phyloP scores from a whole-genome alignment of 176 grass and related monocot genomes.

The Phoenix dactylifera region DNA sequence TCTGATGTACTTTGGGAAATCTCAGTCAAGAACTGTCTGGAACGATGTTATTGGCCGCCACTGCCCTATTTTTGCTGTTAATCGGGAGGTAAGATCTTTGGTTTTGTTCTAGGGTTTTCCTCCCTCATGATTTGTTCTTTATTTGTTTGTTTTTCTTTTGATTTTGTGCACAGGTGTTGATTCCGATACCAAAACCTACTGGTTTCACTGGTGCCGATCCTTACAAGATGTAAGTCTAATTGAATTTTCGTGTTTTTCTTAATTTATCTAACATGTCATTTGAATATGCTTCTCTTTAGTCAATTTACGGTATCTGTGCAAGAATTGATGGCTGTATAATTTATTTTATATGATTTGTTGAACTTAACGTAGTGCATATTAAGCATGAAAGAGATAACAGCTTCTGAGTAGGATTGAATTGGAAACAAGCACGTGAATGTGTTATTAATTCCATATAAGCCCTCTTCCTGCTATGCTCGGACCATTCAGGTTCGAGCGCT shows the following conservation, averaged over 20 bases:
- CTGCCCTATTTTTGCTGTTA: constrained; percentile 82
- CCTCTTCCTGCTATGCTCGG: no score
- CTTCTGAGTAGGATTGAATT: no score
- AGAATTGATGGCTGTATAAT: no score
- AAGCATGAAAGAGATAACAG: no score
- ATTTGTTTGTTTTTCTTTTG: constrained; percentile 9
- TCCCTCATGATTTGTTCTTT: not conserved
- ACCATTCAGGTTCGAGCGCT: no score
- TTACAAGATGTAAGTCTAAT: constrained; percentile 70
- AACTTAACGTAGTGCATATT: no score
- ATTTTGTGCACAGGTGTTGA: constrained; percentile 53
- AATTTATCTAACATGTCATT: no score
- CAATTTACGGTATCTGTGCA: no score
- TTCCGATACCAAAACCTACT: constrained; percentile 82
- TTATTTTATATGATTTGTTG: no score
- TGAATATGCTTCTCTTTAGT: no score
- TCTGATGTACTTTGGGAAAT: not conserved
- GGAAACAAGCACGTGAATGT: no score
- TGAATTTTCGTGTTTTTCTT: not conserved
- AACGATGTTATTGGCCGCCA: constrained; percentile 79
- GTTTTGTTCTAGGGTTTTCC: not conserved
- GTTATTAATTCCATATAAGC: no score
- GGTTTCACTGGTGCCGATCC: constrained; percentile 93
- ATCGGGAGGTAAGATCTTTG: constrained; percentile 61
- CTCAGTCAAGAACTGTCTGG: constrained; percentile 75